Percentiles rank a stretch among this genome's conserved stretches.
phyloP scores from a whole-genome alignment of 1,139 yeast species.

The Pneumocystis murina region DNA sequence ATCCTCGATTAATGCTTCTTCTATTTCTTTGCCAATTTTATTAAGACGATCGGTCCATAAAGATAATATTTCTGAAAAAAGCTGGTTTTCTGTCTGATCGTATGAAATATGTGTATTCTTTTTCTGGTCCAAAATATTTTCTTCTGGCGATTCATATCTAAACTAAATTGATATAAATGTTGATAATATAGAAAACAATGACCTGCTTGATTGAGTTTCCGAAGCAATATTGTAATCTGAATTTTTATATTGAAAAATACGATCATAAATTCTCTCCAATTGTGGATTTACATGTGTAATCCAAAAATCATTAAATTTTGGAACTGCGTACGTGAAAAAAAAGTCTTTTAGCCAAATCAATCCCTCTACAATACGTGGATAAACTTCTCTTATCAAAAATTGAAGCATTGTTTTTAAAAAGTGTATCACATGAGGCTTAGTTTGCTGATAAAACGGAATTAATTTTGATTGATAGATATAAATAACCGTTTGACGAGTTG shows the following conservation, averaged over 20 bases:
- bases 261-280: constrained; percentile 4
- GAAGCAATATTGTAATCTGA: not conserved
- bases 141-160: not conserved
- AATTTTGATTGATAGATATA: not conserved
- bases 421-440: not conserved
- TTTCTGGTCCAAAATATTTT: not conserved
- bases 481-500: not conserved
- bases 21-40: not conserved
- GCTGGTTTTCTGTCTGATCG: not conserved
- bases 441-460: not conserved
- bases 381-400: not conserved
- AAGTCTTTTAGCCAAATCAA: not conserved
- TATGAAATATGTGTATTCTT: not conserved
- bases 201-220: not conserved
- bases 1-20: not conserved
- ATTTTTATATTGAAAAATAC: constrained; percentile 7
- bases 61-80: not conserved
- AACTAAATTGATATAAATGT: not conserved
- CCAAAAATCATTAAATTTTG: not conserved
- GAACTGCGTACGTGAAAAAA: not conserved
- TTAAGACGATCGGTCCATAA: not conserved
- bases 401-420: not conserved
- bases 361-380: not conserved
- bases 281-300: constrained; percentile 9
- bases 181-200: not conserved